Conservation (phyloP, 2,329 filamentous ascomycete species). For the Westerdykella sp. region DNA sequence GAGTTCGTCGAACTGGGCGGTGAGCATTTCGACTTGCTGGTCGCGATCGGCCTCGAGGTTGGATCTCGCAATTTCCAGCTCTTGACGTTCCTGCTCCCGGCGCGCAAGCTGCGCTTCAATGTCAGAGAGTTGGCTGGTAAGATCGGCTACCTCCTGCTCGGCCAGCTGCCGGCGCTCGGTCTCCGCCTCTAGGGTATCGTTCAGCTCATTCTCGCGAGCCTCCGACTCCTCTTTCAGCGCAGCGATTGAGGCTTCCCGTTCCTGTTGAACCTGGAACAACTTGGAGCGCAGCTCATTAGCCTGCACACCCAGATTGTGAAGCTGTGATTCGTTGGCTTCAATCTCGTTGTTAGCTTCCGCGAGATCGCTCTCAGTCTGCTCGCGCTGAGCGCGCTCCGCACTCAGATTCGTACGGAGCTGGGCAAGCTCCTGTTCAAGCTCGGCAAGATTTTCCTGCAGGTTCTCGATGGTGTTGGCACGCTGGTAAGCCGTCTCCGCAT, state of each 20-base stretch:
- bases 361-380: conserved; percentile 39
- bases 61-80: conserved; percentile 27
- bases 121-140: conserved; percentile 30
- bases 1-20: conserved; percentile 30
- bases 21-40: conserved; percentile 30
- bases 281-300: conserved; percentile 46
- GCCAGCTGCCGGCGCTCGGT: conserved; percentile 33
- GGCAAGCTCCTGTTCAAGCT: conserved; percentile 36
- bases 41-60: conserved; percentile 28
- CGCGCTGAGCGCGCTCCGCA: conserved; percentile 40
- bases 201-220: conserved; percentile 37
- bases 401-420: conserved; percentile 34
- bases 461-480: conserved; percentile 32
- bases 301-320: conserved; percentile 39
- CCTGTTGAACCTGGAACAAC: conserved; percentile 42
- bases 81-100: conserved; percentile 14
- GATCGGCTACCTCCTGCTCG: conserved; percentile 31
- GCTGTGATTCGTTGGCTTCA: conserved; percentile 35
- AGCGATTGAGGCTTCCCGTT: conserved; percentile 36
- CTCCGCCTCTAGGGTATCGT: conserved; percentile 36
- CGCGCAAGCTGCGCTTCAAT: conserved; percentile 30
- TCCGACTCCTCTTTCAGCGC: conserved; percentile 33
- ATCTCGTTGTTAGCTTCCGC: conserved; percentile 40
- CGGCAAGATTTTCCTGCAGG: conserved; percentile 28
- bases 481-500: conserved; percentile 29